Evolutionary conservation across 345 rosid genomes (phyloP).

Genomic region (Reutealis trisperma): DNA sequence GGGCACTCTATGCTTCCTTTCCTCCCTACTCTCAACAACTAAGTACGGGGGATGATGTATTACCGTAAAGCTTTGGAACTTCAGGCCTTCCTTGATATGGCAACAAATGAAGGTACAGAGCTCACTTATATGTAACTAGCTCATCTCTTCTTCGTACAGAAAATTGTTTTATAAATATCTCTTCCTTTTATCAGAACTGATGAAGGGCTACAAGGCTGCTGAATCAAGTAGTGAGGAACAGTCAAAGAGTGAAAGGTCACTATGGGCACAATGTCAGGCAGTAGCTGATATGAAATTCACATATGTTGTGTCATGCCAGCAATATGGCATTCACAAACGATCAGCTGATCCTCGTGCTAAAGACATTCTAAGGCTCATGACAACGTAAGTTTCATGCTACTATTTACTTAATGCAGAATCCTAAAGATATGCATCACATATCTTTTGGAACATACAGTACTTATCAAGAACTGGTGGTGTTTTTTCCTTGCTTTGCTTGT

Average conservation of each 20-base stretch:
- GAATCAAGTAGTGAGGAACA: constrained; percentile 69
- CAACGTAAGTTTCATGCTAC: constrained; percentile 44
- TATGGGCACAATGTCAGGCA: constrained; percentile 93
- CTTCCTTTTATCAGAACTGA: constrained; percentile 59
- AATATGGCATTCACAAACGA: constrained; percentile 88
- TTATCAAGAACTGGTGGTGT: background rate
- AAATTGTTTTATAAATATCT: background rate
- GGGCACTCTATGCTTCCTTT: background rate
- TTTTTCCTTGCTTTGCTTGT: constrained; percentile 14
- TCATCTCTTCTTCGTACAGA: background rate
- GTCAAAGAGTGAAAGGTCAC: constrained; percentile 70
- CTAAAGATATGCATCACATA: background rate
- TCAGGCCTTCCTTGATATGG: constrained; percentile 99
- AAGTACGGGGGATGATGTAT: constrained; percentile 86
- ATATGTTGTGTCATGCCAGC: constrained; percentile 95
- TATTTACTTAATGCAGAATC: constrained; percentile 15
- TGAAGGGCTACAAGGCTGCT: constrained; percentile 93
- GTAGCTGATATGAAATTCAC: constrained; percentile 97
- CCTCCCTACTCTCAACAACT: constrained; percentile 1
- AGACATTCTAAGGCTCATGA: constrained; percentile 89
- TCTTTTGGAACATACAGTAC: background rate
- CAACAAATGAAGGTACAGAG: constrained; percentile 80
- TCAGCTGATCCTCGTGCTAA: constrained; percentile 85
- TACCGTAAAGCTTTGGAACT: constrained; percentile 96
- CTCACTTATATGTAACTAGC: background rate